These are phyloP conservation scores for Pythium apleroticum DNA, from an alignment of 352 stramenopile genomes.

Conservation along the genomic window DNA sequence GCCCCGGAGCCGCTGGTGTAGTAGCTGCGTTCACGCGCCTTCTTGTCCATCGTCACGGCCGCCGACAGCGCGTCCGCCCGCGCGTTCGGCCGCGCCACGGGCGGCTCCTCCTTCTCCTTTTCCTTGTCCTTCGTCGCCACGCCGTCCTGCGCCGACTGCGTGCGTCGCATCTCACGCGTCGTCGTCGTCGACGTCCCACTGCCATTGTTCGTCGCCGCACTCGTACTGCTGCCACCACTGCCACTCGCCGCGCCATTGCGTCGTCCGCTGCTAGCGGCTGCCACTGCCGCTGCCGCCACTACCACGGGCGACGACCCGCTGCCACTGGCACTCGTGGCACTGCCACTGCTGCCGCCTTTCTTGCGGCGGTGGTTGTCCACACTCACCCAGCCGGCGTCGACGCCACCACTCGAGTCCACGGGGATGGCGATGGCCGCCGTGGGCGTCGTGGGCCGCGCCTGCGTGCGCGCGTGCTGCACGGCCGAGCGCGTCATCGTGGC, in stretches of 20 bases:
- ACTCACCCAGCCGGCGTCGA: constrained; percentile 24
- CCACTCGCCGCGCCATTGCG: not conserved
- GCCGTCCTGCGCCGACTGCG: constrained; percentile 19
- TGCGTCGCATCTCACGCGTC: constrained; percentile 14
- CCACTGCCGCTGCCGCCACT: not conserved
- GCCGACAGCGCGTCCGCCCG: constrained; percentile 26
- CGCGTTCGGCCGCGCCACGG: constrained; percentile 12
- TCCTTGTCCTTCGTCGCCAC: not conserved
- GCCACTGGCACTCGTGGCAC: not conserved
- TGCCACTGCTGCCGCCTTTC: not conserved
- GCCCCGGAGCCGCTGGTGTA: not conserved
- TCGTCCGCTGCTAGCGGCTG: not conserved
- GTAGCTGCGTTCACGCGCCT: constrained; percentile 24
- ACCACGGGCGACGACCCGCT: not conserved
- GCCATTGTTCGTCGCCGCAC: no score
- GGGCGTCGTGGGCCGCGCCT: constrained; percentile 10
- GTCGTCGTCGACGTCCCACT: not conserved
- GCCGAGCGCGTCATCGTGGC: constrained; percentile 28
- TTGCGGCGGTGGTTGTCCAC: constrained; percentile 24
- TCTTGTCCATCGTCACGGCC: constrained; percentile 29
- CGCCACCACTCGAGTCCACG: not conserved
- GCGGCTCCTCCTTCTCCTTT: constrained; percentile 7
- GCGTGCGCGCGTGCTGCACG: constrained; percentile 24
- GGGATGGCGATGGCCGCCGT: not conserved
- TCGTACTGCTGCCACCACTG: no score